phyloP scores from a whole-genome alignment of 805 yeast genomes.

The Metschnikowia continentalis region DNA sequence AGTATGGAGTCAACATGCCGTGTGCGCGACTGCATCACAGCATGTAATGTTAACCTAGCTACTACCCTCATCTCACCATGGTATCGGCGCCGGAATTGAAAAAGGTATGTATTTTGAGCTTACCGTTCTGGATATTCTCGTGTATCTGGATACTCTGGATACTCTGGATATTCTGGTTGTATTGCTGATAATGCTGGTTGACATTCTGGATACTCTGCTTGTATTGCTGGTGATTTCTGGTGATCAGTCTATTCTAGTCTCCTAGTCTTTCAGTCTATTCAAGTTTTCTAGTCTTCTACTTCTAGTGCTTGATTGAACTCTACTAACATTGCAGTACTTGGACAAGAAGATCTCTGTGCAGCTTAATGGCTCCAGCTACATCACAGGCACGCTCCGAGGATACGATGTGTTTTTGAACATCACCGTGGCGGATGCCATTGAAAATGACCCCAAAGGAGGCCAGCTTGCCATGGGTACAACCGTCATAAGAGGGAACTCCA shows the following conservation, averaged over 20 bases:
- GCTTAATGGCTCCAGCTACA: constrained; percentile 72
- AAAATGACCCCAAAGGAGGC: constrained; percentile 48
- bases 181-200: too few relatives aligned
- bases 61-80: constrained; percentile 27
- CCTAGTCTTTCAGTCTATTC: too few relatives aligned
- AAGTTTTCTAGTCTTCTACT: too few relatives aligned
- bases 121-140: too few relatives aligned
- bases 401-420: constrained; percentile 78
- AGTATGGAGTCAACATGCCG: not conserved
- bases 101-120: constrained; percentile 34
- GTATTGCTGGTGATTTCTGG: too few relatives aligned
- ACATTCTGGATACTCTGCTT: too few relatives aligned
- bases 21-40: constrained; percentile 4
- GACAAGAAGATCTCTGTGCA: constrained; percentile 71
- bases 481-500: constrained; percentile 75
- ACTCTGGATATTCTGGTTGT: too few relatives aligned
- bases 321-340: constrained; percentile 52
- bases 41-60: not conserved
- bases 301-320: not conserved
- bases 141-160: too few relatives aligned
- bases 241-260: too few relatives aligned
- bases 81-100: constrained; percentile 62
- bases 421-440: constrained; percentile 68
- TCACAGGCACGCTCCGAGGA: constrained; percentile 81
- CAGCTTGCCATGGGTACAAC: constrained; percentile 60